Evolutionary conservation across 2,329 filamentous ascomycete genomes (phyloP), one percentile per base, ranked within the genome.

Genomic region (Setomelanomma holmii): DNA sequence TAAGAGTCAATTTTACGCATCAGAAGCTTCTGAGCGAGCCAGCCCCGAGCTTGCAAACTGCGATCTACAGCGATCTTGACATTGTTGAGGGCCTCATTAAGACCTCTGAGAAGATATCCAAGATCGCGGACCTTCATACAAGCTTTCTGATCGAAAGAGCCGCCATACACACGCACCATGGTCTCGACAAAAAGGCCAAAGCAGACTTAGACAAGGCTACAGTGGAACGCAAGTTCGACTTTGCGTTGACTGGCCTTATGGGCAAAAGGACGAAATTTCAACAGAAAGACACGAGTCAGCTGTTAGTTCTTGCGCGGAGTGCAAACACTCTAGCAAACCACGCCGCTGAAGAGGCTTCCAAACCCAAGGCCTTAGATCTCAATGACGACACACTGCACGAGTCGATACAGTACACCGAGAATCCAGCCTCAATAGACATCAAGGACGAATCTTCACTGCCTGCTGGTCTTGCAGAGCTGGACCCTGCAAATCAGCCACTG

Each of bases 351-450:
- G 58, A 62, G 33, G 52, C 70, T 4, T 75, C 76, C 2, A 77
- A 75, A 38, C 91, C 92, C 0, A 84, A 88, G 62, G 87, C 88
- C 2, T 73, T 98, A 12, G 84, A 89, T 30, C 78, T 98, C 3
- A 96, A 98, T 68, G 90, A 99, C 64, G 95, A 99, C 70, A 98
- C 95, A 0, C 81, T 99, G 0, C 81, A 98, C 1, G 95, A 99
- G 71, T 85, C 86, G 3, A 93, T 99, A 34, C 83, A 89, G 0
- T 99, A 97, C 67, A 83, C 85, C 0, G 83, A 86, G 48, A 78
- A 81, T 4, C 69, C 79, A 1, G 74, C 75, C 1, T 75, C 76
- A 0, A 77, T 72, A 5, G 70, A 74, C 4, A 67, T 79, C 23
- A 70, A 79, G 21, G 76, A 80, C 5, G 75, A 80, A 30, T 77